Conservation (phyloP, 2,329 filamentous ascomycete species). For the Colletotrichum plurivorum region DNA sequence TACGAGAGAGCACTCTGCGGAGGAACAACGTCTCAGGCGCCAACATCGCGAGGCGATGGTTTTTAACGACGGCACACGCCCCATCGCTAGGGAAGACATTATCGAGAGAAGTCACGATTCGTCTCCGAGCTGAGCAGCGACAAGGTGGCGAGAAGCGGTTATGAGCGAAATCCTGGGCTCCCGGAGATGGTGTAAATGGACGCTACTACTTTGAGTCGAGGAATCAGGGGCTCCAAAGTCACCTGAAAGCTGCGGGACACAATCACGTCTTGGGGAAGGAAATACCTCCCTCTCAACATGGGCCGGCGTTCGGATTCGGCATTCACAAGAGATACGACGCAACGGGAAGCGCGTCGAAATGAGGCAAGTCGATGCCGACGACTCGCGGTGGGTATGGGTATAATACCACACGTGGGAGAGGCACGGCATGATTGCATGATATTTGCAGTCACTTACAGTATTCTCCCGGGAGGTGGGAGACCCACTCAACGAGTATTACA, state of each 20-base stretch:
- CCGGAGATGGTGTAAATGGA: not conserved
- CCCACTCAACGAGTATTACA: not conserved
- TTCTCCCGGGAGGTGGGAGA: conserved; percentile 12
- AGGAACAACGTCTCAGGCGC: conserved; percentile 81
- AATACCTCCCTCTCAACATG: conserved; percentile 2
- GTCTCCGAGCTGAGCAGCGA: conserved; percentile 47
- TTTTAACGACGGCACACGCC: conserved; percentile 85
- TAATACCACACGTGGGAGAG: conserved; percentile 1
- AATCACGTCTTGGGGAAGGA: not conserved
- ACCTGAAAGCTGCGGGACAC: not conserved
- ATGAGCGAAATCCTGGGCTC: not conserved
- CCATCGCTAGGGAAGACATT: conserved; percentile 82
- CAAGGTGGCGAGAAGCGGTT: not conserved
- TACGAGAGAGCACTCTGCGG: conserved; percentile 67
- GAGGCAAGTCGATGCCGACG: not conserved
- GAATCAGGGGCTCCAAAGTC: conserved; percentile 6
- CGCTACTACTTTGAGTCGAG: not conserved
- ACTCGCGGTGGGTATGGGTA: not conserved
- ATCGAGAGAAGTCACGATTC: conserved; percentile 74
- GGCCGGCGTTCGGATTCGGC: not conserved
- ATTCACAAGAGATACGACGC: conserved; percentile 9
- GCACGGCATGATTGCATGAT: conserved; percentile 5
- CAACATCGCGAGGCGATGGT: conserved; percentile 91
- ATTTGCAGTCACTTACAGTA: not conserved
- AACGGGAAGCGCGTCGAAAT: not conserved